These are phyloP conservation scores for Boechera stricta DNA, from an alignment of 345 rosid genomes.

Conservation along the genomic window DNA sequence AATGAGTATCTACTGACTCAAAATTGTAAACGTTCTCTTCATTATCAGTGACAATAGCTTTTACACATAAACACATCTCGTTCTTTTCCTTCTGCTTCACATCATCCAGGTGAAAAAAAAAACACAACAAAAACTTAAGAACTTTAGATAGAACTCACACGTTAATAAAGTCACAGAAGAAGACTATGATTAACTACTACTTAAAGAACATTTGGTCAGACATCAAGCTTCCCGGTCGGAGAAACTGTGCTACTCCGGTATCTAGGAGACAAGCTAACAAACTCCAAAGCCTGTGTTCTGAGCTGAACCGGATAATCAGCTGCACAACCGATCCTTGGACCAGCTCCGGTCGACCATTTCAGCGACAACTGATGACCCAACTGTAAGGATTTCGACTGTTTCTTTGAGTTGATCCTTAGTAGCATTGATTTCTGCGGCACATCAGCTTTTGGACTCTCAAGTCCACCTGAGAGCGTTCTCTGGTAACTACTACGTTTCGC, in stretches of 20 bases:
- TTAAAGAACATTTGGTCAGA: conserved; percentile 21
- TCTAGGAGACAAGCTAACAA: conserved; percentile 77
- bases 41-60: conserved; percentile 1
- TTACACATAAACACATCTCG: conserved; percentile 20
- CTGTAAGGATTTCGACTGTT: conserved; percentile 62
- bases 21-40: not conserved
- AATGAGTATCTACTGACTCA: not conserved
- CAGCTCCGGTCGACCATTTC: conserved; percentile 86
- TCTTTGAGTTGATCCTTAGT: conserved; percentile 83
- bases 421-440: conserved; percentile 64
- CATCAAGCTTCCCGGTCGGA: conserved; percentile 41
- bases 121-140: conserved; percentile 11
- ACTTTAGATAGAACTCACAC: conserved; percentile 31
- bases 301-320: conserved; percentile 86
- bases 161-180: conserved; percentile 24
- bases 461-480: conserved; percentile 83
- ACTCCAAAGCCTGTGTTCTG: conserved; percentile 81
- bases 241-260: conserved; percentile 32
- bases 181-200: conserved; percentile 18
- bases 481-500: conserved; percentile 46
- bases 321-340: conserved; percentile 86
- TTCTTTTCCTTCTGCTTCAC: not conserved
- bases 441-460: conserved; percentile 70
- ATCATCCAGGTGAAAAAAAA: not conserved
- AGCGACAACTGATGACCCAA: conserved; percentile 76